Evolutionary conservation across 495 filamentous ascomycete genomes (phyloP).

Genomic region (Talaromyces wortmannii): DNA sequence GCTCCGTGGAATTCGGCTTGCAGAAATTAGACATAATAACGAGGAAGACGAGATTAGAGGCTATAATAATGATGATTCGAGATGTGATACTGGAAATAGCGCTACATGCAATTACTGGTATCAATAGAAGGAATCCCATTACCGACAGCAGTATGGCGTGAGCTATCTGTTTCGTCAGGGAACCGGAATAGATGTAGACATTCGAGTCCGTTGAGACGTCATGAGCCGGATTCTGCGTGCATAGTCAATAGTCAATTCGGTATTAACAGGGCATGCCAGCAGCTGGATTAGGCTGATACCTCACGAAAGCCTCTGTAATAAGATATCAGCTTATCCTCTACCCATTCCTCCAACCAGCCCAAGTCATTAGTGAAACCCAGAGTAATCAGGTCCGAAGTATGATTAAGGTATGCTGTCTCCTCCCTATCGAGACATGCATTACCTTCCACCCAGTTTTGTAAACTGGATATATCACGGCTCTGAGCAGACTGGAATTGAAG

Average conservation of each 20-base stretch:
- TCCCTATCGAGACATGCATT: slow-evolving; percentile 12
- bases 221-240: background rate
- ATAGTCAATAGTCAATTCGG: background rate
- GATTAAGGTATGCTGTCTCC: slow-evolving; percentile 16
- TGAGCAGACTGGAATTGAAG: slow-evolving; percentile 6
- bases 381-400: slow-evolving; percentile 12
- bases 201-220: slow-evolving; percentile 12
- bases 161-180: slow-evolving; percentile 13
- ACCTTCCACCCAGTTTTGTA: slow-evolving; percentile 19
- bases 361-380: slow-evolving; percentile 10
- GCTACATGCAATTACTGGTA: slow-evolving; percentile 19
- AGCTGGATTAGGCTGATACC: slow-evolving; percentile 6
- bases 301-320: slow-evolving; percentile 17
- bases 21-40: slow-evolving; percentile 15
- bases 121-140: slow-evolving; percentile 17
- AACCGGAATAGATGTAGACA: slow-evolving; percentile 17
- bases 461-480: slow-evolving; percentile 11
- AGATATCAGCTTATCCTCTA: slow-evolving; percentile 18
- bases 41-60: slow-evolving; percentile 14
- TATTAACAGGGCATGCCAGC: background rate
- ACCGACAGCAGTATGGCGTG: slow-evolving; percentile 13
- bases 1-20: slow-evolving; percentile 19
- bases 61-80: slow-evolving; percentile 19
- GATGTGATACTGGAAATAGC: slow-evolving; percentile 9
- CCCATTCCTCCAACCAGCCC: slow-evolving; percentile 16